These are phyloP conservation scores for Fragaria iinumae DNA, from an alignment of 306 rosid genomes.

Conservation along the genomic window DNA sequence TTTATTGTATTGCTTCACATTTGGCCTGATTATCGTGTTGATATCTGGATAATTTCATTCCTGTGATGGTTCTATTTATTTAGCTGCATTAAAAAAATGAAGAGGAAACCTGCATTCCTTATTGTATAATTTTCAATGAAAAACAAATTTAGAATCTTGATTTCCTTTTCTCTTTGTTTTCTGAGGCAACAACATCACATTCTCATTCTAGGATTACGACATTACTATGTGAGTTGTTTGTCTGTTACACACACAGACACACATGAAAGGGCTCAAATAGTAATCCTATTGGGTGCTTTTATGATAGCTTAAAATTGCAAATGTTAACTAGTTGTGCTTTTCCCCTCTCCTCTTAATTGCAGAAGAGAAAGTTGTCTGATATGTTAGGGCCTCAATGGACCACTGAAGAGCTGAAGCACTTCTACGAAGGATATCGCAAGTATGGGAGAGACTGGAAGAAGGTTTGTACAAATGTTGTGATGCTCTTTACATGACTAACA, in stretches of 20 bases:
- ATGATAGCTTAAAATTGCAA: conserved; percentile 5
- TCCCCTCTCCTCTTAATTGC: conserved; percentile 33
- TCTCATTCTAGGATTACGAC: background rate
- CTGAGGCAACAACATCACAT: background rate
- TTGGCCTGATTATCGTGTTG: background rate
- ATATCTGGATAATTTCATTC: background rate
- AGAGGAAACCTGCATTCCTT: background rate
- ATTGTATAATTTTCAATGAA: background rate
- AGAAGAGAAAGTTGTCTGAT: conserved; percentile 93
- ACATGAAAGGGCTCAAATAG: background rate
- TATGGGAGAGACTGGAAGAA: conserved; percentile 93
- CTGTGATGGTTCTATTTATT: background rate
- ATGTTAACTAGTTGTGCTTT: conserved; percentile 10
- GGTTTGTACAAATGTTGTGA: conserved; percentile 47
- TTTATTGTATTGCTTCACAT: background rate
- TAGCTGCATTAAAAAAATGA: background rate
- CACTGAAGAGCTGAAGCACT: conserved; percentile 67
- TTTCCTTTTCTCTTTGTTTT: conserved; percentile 2
- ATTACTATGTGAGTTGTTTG: background rate
- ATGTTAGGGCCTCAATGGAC: conserved; percentile 95
- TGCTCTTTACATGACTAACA: conserved; percentile 11
- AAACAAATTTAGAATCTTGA: background rate
- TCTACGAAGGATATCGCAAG: conserved; percentile 86
- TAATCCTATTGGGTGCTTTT: background rate
- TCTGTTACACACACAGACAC: background rate